These are phyloP conservation scores for Cyclotella atomus DNA, from an alignment of 108 stramenopile genomes.

Conservation along the genomic window DNA sequence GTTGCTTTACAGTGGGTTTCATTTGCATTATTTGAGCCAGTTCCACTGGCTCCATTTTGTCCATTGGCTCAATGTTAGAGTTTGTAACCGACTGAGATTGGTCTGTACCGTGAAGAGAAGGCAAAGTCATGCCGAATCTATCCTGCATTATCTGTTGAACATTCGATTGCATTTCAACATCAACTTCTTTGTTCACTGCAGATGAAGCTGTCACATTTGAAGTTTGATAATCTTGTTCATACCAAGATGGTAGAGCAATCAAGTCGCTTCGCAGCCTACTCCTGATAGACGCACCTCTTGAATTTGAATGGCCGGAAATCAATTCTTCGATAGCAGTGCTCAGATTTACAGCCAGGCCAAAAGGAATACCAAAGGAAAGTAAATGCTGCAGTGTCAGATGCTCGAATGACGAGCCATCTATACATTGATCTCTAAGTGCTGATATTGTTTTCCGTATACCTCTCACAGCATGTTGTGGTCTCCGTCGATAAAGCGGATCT, in stretches of 20 bases:
- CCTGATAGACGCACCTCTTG: too few relatives aligned
- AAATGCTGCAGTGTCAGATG: slow-evolving; percentile 34
- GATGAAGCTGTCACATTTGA: neutral
- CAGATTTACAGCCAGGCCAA: slow-evolving; percentile 39
- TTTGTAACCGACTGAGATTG: neutral
- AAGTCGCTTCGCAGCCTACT: neutral
- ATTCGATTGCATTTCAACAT: slow-evolving; percentile 18
- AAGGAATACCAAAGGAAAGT: slow-evolving; percentile 33
- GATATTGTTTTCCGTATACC: slow-evolving; percentile 16
- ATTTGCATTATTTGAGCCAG: neutral
- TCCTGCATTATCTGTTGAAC: slow-evolving; percentile 61
- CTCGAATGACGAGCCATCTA: slow-evolving; percentile 33
- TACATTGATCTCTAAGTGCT: slow-evolving; percentile 17
- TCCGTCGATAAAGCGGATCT: neutral
- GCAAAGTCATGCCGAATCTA: slow-evolving; percentile 60
- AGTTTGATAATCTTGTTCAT: slow-evolving; percentile 1
- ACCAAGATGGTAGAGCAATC: slow-evolving; percentile 25
- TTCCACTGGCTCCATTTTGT: neutral
- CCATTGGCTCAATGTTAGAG: neutral
- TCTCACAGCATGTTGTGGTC: neutral
- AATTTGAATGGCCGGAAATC: neutral
- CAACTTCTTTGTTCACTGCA: neutral
- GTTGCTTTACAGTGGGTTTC: neutral
- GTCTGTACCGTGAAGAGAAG: slow-evolving; percentile 20
- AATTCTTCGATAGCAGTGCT: slow-evolving; percentile 12